These are phyloP conservation scores for Diaporthe humulicola DNA, from an alignment of 2,329 filamentous ascomycete species.

Conservation along the genomic window DNA sequence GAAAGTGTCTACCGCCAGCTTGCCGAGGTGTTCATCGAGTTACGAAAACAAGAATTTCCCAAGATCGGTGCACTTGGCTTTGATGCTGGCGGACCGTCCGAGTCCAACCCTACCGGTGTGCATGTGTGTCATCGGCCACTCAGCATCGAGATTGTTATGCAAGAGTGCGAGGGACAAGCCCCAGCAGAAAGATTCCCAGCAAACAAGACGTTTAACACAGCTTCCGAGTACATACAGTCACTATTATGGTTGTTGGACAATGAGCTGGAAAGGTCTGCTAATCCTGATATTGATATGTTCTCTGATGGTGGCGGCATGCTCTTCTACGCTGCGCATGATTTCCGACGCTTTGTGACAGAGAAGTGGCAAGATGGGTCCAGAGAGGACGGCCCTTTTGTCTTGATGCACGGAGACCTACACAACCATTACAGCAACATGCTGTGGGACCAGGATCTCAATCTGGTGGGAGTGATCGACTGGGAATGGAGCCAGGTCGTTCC, in stretches of 20 bases:
- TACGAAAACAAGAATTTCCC: background rate
- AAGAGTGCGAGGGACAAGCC: background rate
- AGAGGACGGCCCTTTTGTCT: slow-evolving; percentile 42
- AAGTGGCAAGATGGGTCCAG: background rate
- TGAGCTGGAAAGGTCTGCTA: background rate
- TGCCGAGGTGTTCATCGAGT: background rate
- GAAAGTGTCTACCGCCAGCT: background rate
- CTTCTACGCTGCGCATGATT: background rate
- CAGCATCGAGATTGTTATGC: background rate
- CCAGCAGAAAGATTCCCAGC: background rate
- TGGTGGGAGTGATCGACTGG: slow-evolving; percentile 42
- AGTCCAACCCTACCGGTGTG: background rate
- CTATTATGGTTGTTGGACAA: background rate
- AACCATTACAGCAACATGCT: slow-evolving; percentile 42
- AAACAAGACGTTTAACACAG: background rate
- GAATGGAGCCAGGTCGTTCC: slow-evolving; percentile 44
- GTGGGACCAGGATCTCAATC: slow-evolving; percentile 37
- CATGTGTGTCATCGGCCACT: background rate
- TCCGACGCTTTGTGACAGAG: background rate
- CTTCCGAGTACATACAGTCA: background rate
- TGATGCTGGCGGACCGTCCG: background rate
- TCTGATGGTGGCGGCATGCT: background rate
- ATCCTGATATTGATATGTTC: background rate
- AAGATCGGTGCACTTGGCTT: background rate
- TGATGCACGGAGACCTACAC: slow-evolving; percentile 46